Base-by-base conservation (phyloP, 805 yeast species). In the Pichia gijzeniarum region DNA sequence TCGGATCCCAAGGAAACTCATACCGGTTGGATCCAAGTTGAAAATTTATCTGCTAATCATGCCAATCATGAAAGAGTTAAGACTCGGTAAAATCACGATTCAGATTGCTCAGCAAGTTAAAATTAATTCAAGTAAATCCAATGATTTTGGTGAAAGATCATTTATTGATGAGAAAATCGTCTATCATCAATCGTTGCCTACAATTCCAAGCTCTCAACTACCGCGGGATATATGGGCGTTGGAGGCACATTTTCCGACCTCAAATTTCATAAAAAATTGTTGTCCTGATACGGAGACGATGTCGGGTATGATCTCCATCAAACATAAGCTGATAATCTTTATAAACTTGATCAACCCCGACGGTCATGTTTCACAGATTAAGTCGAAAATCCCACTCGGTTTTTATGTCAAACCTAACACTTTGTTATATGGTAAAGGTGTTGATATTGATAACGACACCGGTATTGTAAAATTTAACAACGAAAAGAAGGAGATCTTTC, bases 311-410 rank as follows among this genome's bases (percentile, higher is more conserved):
- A 53, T 76, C 27, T 63, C 60, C 40, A 73, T 75, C 7, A 69
- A 63, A 50, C 80, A 76, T 55, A 62, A 73, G 41, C 58, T 76
- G 34, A 61, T 72, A 5, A 53, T 76, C 5, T 55, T 59, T n/a
- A 65, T 76, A 13, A 72, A 71, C 43, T 57, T 76, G 32, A 60
- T 68, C 19, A 76, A 76, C 48, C 62, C 68, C 7, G 74, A 68
- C 48, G 80, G 80, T 14, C 79, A 74, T 54, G 59, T 64, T 2
- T 71, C 77, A 43, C 79, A 76, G 52, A 63, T 76, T 28, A 62
- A 77, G 41, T 77, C 80, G 10, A 75, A 74, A 49, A 57, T 76
- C 36, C 81, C 81, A 0, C 58, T 76, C 1, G 53, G 55, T 31
- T 55, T 76, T 4, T 73, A 70, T 48, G 56, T 74, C 16, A 68